phyloP scores from a whole-genome alignment of 495 filamentous ascomycete genomes.

The Penicilliopsis zonata region DNA sequence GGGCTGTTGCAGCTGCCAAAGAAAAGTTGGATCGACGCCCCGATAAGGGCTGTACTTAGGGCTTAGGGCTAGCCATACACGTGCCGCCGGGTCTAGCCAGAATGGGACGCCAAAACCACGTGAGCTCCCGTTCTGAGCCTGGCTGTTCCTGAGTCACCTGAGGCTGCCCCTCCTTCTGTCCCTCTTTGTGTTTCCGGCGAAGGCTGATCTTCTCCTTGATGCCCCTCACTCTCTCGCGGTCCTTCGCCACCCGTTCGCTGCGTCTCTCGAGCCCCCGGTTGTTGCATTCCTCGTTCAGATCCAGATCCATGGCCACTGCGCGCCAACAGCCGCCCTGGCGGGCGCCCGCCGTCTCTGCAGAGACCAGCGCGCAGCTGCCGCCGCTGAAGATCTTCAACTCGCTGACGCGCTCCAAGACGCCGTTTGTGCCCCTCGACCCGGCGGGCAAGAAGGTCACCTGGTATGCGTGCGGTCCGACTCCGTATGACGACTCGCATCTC shows the following conservation, averaged over 20 bases:
- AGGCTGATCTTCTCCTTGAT: slow-evolving; percentile 14
- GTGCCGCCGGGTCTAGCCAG: too few relatives aligned
- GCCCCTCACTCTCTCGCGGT: slow-evolving; percentile 11
- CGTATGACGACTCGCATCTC: slow-evolving; percentile 83
- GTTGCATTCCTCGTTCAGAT: slow-evolving; percentile 3
- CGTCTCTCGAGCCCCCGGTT: slow-evolving; percentile 10
- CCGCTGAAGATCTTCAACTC: slow-evolving; percentile 55
- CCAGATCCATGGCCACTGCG: slow-evolving; percentile 12
- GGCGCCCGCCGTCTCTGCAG: slow-evolving; percentile 21
- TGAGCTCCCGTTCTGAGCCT: slow-evolving; percentile 9
- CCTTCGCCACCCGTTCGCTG: slow-evolving; percentile 10
- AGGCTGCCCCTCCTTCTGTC: slow-evolving; percentile 3
- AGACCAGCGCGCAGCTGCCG: slow-evolving; percentile 21
- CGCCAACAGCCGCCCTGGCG: slow-evolving; percentile 41
- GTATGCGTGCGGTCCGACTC: slow-evolving; percentile 89
- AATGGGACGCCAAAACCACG: too few relatives aligned
- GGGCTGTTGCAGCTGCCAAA: slow-evolving; percentile 1
- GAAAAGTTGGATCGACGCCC: slow-evolving; percentile 7
- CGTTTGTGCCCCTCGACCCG: slow-evolving; percentile 64
- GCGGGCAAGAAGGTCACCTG: slow-evolving; percentile 59
- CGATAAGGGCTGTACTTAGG: slow-evolving; percentile 11
- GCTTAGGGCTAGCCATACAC: slow-evolving; percentile 7
- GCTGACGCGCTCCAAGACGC: slow-evolving; percentile 56
- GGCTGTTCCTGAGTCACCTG: slow-evolving; percentile 3
- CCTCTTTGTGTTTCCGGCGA: slow-evolving; percentile 11